A percentile compares a stretch with the other conserved stretches of the same genome.
Evolutionary conservation across 495 filamentous ascomycete species (phyloP).

Genomic region (Cetradonia linearis): DNA sequence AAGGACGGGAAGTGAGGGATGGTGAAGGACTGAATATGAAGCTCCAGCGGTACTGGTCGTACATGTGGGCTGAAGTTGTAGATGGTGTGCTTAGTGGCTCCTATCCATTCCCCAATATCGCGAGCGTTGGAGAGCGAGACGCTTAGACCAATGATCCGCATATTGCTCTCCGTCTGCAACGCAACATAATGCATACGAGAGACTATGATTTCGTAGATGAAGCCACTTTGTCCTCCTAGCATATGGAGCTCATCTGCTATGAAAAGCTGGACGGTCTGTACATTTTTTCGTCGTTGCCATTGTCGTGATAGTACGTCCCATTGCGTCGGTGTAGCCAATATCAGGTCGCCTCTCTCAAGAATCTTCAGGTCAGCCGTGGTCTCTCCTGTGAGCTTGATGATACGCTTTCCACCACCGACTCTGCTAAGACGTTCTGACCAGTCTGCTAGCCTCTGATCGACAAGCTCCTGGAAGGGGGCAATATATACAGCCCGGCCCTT

Average conservation of each 20-base stretch:
- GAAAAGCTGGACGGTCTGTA: conserved; percentile 83
- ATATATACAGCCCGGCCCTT: conserved; percentile 84
- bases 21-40: conserved; percentile 90
- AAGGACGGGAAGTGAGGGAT: conserved; percentile 95
- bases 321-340: conserved; percentile 84
- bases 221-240: conserved; percentile 82
- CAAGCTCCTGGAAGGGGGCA: conserved; percentile 89
- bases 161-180: conserved; percentile 68
- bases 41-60: conserved; percentile 76
- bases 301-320: conserved; percentile 94
- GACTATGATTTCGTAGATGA: conserved; percentile 89
- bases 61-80: conserved; percentile 96
- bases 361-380: conserved; percentile 84
- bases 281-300: conserved; percentile 92
- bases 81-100: conserved; percentile 95
- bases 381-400: conserved; percentile 91
- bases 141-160: conserved; percentile 85
- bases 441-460: conserved; percentile 67
- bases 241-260: conserved; percentile 95
- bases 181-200: conserved; percentile 97
- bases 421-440: conserved; percentile 69
- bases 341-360: conserved; percentile 78
- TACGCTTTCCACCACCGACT: conserved; percentile 74
- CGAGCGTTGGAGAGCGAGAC: conserved; percentile 88
- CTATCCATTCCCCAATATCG: conserved; percentile 97